Base-by-base conservation (phyloP, 2,329 filamentous ascomycete species). In the Alternaria arborescens region DNA sequence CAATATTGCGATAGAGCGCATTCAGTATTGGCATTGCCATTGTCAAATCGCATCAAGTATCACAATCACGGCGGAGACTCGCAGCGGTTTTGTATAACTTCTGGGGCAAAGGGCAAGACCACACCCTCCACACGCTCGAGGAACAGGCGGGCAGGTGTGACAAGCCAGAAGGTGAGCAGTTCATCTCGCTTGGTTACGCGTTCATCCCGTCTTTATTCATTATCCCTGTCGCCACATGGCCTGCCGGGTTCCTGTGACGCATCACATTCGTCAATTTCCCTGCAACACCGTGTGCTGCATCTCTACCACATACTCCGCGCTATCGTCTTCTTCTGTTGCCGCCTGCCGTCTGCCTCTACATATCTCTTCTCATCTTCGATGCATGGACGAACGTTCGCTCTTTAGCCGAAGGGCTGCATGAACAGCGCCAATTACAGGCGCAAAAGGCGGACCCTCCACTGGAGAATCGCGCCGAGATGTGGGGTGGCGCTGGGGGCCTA, bases 151-250 rank as follows among this genome's bases (percentile, higher is more conserved):
- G 63, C 46, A 63, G 62, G 70, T 66, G 70, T 61, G 66, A 67
- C 60, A 47, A 66, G 59, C 58, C 66, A 67, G 55, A 68, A 74
- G 71, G 75, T 77, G 65, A 75, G 74, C 69, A 67, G 52, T 52
- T 62, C 62, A 76, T 74, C 66, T 74, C 74, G 70, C 71, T 75
- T 73, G 67, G 60, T 58, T 57, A 59, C 64, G 54, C 64, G 57
- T 68, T 57, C 64, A 58, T 48, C 55, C 56, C 52, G 48, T 58
- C 52, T 41, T 41, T 46, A 42, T 47, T 50, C 60, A 34, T 28
- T 62, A 77, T 75, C 72, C 73, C 69, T 76, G 73, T 61, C 65
- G 32, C 58, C 74, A 77, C 73, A 76, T 77, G 75, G 74, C 72
- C 18, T 32, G 61, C 66, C 52, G 65, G 68, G 67, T 64, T 64